Base-by-base conservation (phyloP, 805 yeast species). In the Tetrapisispora taiwanensis region DNA sequence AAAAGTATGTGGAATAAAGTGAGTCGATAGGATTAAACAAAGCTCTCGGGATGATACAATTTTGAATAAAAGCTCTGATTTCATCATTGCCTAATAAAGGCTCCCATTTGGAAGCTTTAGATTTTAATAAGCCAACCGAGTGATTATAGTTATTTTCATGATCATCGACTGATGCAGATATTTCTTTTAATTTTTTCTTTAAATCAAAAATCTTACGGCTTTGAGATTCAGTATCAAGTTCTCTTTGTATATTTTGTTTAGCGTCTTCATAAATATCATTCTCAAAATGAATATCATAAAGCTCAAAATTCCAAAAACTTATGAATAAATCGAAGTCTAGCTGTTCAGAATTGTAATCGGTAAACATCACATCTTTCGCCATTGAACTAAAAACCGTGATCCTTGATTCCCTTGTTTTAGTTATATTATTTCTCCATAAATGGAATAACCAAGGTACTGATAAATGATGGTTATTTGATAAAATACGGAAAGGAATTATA, bases 1-100 rank as follows among this genome's bases (percentile, higher is more conserved):
- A 49, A 54, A 88, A 85, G 44, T 71, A 69, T 0, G 84, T 76
- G 30, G 79, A 63, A 56, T 67, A 89, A 0, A 83, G 68, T 0
- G 96, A 95, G 65, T 88, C 97, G 49, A 81, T 75, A 0, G 94
- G 78, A 0, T 96, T 84, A 50, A 82, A 87, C 2, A 82, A 60
- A 3, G 80, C 72, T 50, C 97, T 70, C 10, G 95, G 96, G 12
- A 88, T 61, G 7, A 86, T 52, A 60, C 95, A 86, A 43, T 63
- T 59, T 48, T 81, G 80, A 30, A 86, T 56, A 39, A 86, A 75
- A 1, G 56, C 41, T 26, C 50, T 49, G 12, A 64, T 50, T 32
- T 63, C 64, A 4, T 49, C 50, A 1, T 32, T 42, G 1, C 54
- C 34, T 15, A 54, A 48, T 6, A 38, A 39, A 4, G 51, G 43